These are phyloP conservation scores for Solanum pinnatisectum DNA, from an alignment of 257 asterid genomes.

Conservation along the genomic window DNA sequence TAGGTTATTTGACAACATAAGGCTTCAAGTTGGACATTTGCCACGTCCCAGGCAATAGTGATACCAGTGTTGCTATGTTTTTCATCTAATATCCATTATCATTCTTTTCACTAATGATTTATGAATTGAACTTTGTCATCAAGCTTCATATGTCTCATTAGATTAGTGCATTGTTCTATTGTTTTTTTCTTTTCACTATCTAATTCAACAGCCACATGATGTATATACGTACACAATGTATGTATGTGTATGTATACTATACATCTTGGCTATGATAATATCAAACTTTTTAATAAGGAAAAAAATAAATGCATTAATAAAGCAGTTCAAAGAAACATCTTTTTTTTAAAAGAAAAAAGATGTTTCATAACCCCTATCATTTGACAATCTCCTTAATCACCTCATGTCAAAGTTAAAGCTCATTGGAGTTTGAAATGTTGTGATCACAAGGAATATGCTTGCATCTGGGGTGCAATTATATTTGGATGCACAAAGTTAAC, in stretches of 20 bases:
- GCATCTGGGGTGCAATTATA: background rate
- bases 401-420: background rate
- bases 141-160: background rate
- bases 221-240: background rate
- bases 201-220: background rate
- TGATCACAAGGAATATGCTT: background rate
- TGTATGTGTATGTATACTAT: background rate
- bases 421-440: background rate
- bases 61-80: background rate
- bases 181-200: background rate
- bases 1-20: background rate
- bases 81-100: background rate
- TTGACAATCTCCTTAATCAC: background rate
- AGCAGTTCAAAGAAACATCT: background rate
- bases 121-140: background rate
- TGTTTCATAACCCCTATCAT: background rate
- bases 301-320: constrained; percentile 15
- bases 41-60: background rate
- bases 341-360: no score
- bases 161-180: background rate
- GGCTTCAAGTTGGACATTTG: background rate
- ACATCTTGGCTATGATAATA: background rate
- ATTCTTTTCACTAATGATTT: background rate
- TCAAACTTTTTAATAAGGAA: background rate
- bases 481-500: background rate